Percentiles rank a stretch among this genome's conserved stretches.
Evolutionary conservation across 2,329 filamentous ascomycete species (phyloP).

Genomic region (Fusarium sp.): DNA sequence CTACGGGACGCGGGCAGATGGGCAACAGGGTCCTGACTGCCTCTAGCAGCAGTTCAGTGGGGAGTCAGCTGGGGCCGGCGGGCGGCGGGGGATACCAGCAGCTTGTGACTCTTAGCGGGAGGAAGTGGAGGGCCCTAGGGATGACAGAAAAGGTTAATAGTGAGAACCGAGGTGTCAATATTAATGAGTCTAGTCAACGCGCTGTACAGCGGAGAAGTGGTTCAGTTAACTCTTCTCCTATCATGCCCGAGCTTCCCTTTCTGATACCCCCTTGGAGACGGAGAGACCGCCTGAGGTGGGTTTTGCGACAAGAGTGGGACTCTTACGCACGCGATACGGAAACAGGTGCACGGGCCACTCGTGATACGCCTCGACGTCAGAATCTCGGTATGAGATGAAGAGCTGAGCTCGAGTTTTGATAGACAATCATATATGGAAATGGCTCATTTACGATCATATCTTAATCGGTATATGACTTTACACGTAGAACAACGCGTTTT

Average conservation of each 20-base stretch:
- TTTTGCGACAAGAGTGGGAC: slow-evolving; percentile 21
- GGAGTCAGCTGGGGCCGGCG: slow-evolving; percentile 41
- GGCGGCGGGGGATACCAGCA: slow-evolving; percentile 18
- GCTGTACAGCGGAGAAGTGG: background rate
- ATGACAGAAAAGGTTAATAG: background rate
- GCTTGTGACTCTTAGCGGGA: slow-evolving; percentile 36
- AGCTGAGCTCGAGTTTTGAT: background rate
- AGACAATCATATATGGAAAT: background rate
- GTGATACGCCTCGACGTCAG: slow-evolving; percentile 16
- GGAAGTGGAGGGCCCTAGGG: background rate
- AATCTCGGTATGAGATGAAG: slow-evolving; percentile 6
- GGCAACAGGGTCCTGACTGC: slow-evolving; percentile 20
- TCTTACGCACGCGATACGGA: slow-evolving; percentile 19
- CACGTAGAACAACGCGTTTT: background rate
- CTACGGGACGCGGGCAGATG: slow-evolving; percentile 7
- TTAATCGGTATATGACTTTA: fast-evolving
- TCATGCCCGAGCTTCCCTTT: background rate
- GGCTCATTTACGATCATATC: background rate
- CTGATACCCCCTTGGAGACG: background rate
- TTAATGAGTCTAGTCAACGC: background rate
- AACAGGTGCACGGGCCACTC: slow-evolving; percentile 29
- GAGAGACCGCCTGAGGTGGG: slow-evolving; percentile 10
- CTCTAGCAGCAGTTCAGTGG: slow-evolving; percentile 13
- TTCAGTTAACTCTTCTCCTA: background rate
- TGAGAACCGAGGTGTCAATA: background rate